Conservation (phyloP, 257 asterid species). For the Cordia subcordata region DNA sequence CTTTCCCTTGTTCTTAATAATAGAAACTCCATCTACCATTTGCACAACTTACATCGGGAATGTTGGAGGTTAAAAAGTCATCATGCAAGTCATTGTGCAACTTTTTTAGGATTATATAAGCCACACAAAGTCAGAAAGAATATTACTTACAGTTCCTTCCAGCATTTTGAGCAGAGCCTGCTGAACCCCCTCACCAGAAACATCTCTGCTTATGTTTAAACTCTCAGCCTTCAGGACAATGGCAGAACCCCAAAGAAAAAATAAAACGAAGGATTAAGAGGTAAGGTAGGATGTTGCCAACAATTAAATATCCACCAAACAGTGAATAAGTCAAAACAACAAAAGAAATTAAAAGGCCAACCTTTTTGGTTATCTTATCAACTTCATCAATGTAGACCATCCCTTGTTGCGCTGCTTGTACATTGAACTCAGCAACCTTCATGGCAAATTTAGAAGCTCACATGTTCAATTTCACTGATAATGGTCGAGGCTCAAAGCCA, state of each 20-base stretch:
- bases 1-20: too few relatives aligned
- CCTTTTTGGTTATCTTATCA: conserved; percentile 96
- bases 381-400: conserved; percentile 95
- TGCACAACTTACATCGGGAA: too few relatives aligned
- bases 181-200: conserved; percentile 97
- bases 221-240: conserved; percentile 69
- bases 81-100: background rate
- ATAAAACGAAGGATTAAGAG: background rate
- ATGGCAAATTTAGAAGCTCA: conserved; percentile 22
- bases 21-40: too few relatives aligned
- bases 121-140: background rate
- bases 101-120: background rate
- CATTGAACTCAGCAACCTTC: conserved; percentile 90
- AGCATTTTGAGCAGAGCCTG: conserved; percentile 93
- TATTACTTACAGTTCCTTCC: conserved; percentile 70
- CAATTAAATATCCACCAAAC: background rate
- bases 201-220: conserved; percentile 86
- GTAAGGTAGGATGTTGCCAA: background rate
- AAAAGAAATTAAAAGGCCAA: conserved; percentile 13
- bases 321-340: conserved; percentile 9
- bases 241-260: conserved; percentile 20
- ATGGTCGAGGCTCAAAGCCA: background rate
- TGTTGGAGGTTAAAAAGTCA: conserved; percentile 3
- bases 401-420: conserved; percentile 98
- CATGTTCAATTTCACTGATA: conserved; percentile 8